phyloP scores from a whole-genome alignment of 768 basidiomycete species.

The Hericium coralloides region DNA sequence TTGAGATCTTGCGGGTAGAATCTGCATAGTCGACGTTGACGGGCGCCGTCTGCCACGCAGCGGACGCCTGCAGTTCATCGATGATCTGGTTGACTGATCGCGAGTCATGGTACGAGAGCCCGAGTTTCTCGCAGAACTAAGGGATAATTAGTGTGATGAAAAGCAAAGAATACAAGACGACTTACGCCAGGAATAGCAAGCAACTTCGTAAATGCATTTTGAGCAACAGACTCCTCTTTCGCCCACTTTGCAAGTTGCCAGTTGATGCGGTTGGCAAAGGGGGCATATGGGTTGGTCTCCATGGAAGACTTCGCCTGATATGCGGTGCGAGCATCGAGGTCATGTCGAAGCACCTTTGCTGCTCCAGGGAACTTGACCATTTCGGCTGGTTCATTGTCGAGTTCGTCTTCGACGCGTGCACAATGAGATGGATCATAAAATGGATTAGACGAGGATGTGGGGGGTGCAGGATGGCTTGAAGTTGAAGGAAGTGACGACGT shows the following conservation, averaged over 20 bases:
- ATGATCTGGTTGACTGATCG: neutral
- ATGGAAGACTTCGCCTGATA: neutral
- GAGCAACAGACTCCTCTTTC: slow-evolving; percentile 8
- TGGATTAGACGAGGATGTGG: neutral
- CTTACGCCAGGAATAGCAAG: slow-evolving; percentile 8
- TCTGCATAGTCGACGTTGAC: neutral
- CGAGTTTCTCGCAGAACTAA: slow-evolving; percentile 5
- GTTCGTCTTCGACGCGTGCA: neutral
- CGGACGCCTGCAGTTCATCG: neutral
- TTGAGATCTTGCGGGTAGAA: too few relatives aligned
- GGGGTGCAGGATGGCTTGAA: too few relatives aligned
- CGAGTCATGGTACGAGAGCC: slow-evolving; percentile 1
- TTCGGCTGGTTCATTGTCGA: neutral
- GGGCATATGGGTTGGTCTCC: slow-evolving; percentile 3
- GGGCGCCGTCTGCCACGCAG: neutral
- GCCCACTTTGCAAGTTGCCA: slow-evolving; percentile 16
- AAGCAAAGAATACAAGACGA: neutral
- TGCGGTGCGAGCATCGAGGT: neutral
- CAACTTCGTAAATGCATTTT: slow-evolving; percentile 9
- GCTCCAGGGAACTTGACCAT: neutral
- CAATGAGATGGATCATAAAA: neutral
- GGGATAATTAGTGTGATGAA: neutral
- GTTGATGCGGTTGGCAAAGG: slow-evolving; percentile 6
- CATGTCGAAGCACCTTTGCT: neutral
- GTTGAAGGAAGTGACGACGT: too few relatives aligned